These are phyloP conservation scores for Colletotrichum shisoi DNA, from an alignment of 2,329 filamentous ascomycete genomes.

Conservation along the genomic window DNA sequence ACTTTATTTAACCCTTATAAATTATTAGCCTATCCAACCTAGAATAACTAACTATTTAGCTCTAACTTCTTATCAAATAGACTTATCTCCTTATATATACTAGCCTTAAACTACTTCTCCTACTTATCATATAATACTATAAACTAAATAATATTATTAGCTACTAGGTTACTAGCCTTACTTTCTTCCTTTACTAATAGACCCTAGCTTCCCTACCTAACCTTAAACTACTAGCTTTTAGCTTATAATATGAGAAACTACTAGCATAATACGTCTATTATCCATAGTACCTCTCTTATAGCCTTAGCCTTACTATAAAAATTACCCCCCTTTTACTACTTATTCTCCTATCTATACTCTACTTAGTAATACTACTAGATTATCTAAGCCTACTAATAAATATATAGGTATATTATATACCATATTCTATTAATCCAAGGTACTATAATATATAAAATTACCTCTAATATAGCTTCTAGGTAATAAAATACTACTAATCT, in stretches of 20 bases:
- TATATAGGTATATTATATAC: too few relatives aligned
- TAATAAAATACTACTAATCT: too few relatives aligned
- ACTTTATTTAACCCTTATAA: not conserved
- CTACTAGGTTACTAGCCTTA: not conserved
- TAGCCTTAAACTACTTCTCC: not conserved
- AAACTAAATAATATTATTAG: not conserved
- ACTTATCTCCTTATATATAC: not conserved
- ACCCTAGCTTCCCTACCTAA: not conserved
- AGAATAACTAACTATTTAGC: not conserved
- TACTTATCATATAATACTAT: not conserved
- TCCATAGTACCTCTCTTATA: not conserved
- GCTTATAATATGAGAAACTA: not conserved
- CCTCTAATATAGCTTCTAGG: too few relatives aligned
- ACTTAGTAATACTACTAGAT: too few relatives aligned
- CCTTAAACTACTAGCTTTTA: not conserved
- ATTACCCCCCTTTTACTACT: too few relatives aligned
- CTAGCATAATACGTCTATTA: not conserved
- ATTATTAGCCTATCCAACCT: not conserved
- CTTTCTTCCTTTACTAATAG: not conserved
- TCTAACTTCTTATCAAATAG: not conserved
- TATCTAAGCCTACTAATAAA: too few relatives aligned
- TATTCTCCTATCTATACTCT: too few relatives aligned
- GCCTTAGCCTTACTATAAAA: not conserved
- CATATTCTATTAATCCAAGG: too few relatives aligned
- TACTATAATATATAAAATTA: too few relatives aligned